Evolutionary conservation across 805 yeast species (phyloP), one percentile per base, ranked within the genome.

Genomic region (Komagataella ulmi): DNA sequence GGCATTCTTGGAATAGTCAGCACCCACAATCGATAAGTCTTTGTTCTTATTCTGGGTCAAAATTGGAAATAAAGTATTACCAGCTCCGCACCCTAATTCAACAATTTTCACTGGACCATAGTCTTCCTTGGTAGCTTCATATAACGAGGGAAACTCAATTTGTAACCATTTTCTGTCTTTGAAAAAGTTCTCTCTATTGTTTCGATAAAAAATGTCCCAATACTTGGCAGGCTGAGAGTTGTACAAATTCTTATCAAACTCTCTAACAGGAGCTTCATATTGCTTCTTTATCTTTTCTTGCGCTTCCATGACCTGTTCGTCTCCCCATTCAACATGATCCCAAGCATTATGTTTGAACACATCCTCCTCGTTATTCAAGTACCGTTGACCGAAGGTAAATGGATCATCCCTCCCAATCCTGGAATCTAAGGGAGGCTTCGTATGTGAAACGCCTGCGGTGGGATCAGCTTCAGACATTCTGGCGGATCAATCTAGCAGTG

Each of bases 291-390:
- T 84, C 63, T 83, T 80, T 58, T 75, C 81, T 60, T 84, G 76
- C 2, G 97, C 97, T 56, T 84, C 81, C 18, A 70, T 61, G 12
- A 82, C 65, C 64, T 93, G 97, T 58, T 88, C 96, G 50, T 85
- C 89, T 49, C 95, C 97, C 96, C 97, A 90, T 61, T 88, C 96
- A 40, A 89, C 97, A 64, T 93, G 96, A 65, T 93, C 99, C 88
- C 93, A 85, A 0, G 99, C 99, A 64, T 93, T 93, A 63, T 85
- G 95, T 54, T 78, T 76, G 82, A 95, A 93, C 1, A 93, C 96
- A 24, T 88, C 89, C 3, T 83, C 81, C 14, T 81, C 85, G 48
- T 81, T 78, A 2, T 76, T 76, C 53, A 93, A 70, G 56, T 68
- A 79, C 52, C 99, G 73, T 64, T 88, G 95, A 8, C 99, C 99